These are phyloP conservation scores for Heterobasidion occidentale DNA, from an alignment of 1,284 basidiomycete genomes.

Conservation along the genomic window DNA sequence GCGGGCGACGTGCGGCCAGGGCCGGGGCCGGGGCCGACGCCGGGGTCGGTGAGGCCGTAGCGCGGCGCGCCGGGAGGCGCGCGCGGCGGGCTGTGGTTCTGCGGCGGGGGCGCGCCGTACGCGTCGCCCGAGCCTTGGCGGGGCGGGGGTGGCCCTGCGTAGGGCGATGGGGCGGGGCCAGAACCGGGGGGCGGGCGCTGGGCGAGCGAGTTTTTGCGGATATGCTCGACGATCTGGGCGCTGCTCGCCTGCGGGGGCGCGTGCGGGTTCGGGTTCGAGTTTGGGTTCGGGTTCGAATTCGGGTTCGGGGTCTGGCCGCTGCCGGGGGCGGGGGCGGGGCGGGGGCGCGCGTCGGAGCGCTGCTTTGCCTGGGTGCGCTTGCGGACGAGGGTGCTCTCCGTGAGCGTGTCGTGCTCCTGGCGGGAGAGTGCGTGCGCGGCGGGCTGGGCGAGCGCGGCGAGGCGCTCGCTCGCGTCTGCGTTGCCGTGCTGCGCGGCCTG, in stretches of 20 bases:
- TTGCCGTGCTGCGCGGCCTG: slow-evolving; percentile 79
- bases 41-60: slow-evolving; percentile 22
- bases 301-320: no score
- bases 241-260: slow-evolving; percentile 8
- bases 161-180: no score
- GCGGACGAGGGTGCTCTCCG: slow-evolving; percentile 75
- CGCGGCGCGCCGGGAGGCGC: slow-evolving; percentile 19
- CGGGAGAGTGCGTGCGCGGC: slow-evolving; percentile 60
- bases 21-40: slow-evolving; percentile 9
- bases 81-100: slow-evolving; percentile 3
- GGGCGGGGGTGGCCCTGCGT: not conserved
- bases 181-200: not conserved
- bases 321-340: slow-evolving; percentile 10
- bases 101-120: not conserved
- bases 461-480: slow-evolving; percentile 69
- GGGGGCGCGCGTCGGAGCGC: slow-evolving; percentile 44
- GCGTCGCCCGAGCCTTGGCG: not conserved
- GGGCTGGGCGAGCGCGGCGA: slow-evolving; percentile 58
- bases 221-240: slow-evolving; percentile 22
- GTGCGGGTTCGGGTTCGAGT: not conserved
- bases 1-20: no score
- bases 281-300: not conserved
- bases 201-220: slow-evolving; percentile 23
- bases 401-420: slow-evolving; percentile 73
- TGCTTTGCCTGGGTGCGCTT: slow-evolving; percentile 78